phyloP scores from a whole-genome alignment of 805 yeast species.

The Naumovozyma baii region DNA sequence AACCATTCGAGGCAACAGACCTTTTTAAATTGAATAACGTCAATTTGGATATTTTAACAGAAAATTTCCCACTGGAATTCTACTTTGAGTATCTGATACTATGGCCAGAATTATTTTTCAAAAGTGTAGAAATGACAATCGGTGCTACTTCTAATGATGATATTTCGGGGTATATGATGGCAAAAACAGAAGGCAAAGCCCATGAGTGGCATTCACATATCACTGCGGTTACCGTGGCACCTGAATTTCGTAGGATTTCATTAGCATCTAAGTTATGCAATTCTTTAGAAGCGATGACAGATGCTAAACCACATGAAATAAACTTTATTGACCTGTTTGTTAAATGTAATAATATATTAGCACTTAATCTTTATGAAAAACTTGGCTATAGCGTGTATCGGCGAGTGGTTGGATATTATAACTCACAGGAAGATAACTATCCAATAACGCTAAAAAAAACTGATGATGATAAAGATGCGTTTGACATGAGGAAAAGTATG shows the following conservation, averaged over 20 bases:
- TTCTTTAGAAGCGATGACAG: slow-evolving; percentile 63
- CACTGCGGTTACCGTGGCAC: slow-evolving; percentile 86
- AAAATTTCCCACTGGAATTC: slow-evolving; percentile 76
- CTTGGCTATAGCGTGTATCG: slow-evolving; percentile 78
- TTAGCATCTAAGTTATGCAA: slow-evolving; percentile 73
- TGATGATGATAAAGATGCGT: slow-evolving; percentile 74
- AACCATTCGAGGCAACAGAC: slow-evolving; percentile 83
- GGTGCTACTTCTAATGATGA: slow-evolving; percentile 12
- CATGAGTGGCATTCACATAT: slow-evolving; percentile 94
- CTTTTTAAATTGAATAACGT: slow-evolving; percentile 62
- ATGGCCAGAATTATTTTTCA: slow-evolving; percentile 89
- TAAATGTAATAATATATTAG: slow-evolving; percentile 71
- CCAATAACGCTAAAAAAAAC: slow-evolving; percentile 33
- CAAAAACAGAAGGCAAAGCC: slow-evolving; percentile 83
- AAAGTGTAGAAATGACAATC: slow-evolving; percentile 44
- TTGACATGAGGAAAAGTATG: slow-evolving; percentile 68
- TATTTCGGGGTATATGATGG: slow-evolving; percentile 78
- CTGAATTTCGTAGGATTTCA: slow-evolving; percentile 74
- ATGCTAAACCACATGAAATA: slow-evolving; percentile 67
- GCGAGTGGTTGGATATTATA: slow-evolving; percentile 84
- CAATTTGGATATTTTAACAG: slow-evolving; percentile 84
- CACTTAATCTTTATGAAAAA: slow-evolving; percentile 73
- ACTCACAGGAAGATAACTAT: slow-evolving; percentile 40
- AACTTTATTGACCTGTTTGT: slow-evolving; percentile 88
- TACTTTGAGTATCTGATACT: slow-evolving; percentile 71